Percentiles rank a stretch among this genome's conserved stretches.
Evolutionary conservation across 2,329 filamentous ascomycete species (phyloP).

Genomic region (Apiospora marii): DNA sequence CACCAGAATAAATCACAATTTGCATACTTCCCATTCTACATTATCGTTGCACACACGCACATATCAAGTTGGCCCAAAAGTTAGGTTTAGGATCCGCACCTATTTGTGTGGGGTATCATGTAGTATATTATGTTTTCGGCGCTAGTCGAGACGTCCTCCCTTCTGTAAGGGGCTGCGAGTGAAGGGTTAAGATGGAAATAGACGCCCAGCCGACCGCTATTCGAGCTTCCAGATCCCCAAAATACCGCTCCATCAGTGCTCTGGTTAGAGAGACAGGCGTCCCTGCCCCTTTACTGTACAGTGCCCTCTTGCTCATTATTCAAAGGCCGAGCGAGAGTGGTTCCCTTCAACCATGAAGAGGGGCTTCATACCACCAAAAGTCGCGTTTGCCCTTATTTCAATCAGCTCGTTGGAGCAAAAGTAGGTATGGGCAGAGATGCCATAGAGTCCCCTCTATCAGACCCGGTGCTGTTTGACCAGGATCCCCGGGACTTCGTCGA

Average conservation of each 20-base stretch:
- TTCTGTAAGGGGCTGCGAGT: neutral
- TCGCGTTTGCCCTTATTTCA: neutral
- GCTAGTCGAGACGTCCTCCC: constrained; percentile 3
- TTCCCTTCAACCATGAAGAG: neutral
- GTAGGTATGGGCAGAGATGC: neutral
- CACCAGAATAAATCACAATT: neutral
- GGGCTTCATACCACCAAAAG: neutral
- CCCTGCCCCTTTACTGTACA: neutral
- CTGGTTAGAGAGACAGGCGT: neutral
- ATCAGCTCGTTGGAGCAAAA: neutral
- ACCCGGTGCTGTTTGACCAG: neutral
- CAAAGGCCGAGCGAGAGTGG: neutral
- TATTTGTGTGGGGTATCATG: constrained; percentile 14
- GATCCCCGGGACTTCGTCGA: too few species aligned
- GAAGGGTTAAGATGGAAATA: neutral
- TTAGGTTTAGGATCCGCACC: constrained; percentile 16
- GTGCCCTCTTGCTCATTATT: neutral
- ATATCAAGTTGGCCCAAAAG: neutral
- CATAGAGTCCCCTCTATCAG: neutral
- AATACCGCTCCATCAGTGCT: neutral
- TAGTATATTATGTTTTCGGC: constrained; percentile 14
- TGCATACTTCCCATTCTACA: neutral
- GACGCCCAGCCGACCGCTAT: neutral
- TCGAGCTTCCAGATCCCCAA: neutral
- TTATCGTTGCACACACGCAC: neutral